These are phyloP conservation scores for Lactarius psammicola DNA, from an alignment of 768 basidiomycete genomes.

Conservation along the genomic window DNA sequence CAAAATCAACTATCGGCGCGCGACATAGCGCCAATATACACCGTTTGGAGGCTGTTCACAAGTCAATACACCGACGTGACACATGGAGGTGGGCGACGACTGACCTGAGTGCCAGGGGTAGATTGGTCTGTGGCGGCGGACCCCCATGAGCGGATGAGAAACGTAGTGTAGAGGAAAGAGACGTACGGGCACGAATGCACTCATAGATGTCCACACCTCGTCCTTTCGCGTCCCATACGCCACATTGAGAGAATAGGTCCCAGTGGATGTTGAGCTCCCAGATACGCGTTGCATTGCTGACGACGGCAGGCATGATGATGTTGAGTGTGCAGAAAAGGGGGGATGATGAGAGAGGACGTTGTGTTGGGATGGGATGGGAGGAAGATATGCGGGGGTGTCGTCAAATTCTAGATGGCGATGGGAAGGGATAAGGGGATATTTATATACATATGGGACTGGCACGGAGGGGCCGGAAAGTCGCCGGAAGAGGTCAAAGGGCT, in stretches of 20 bases:
- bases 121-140: constrained; percentile 51
- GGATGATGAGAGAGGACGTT: constrained; percentile 2
- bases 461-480: constrained; percentile 22
- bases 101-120: constrained; percentile 47
- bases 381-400: constrained; percentile 11
- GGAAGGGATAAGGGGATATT: constrained; percentile 23
- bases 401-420: constrained; percentile 12
- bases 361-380: constrained; percentile 14
- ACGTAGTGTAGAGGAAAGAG: constrained; percentile 2
- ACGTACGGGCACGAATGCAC: constrained; percentile 66
- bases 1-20: constrained; percentile 39
- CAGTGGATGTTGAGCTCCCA: constrained; percentile 71
- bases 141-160: constrained; percentile 13
- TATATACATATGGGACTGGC: constrained; percentile 23
- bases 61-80: constrained; percentile 10
- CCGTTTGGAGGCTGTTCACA: constrained; percentile 43
- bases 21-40: constrained; percentile 48
- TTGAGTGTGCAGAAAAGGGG: constrained; percentile 9
- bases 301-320: constrained; percentile 43
- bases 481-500: constrained; percentile 21
- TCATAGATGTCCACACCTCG: constrained; percentile 76
- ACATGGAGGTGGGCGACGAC: constrained; percentile 9
- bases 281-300: constrained; percentile 64
- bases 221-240: constrained; percentile 64
- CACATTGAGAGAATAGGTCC: constrained; percentile 64